These are phyloP conservation scores for Cladophialophora chaetospira DNA, from an alignment of 2,329 filamentous ascomycete genomes.

Conservation along the genomic window DNA sequence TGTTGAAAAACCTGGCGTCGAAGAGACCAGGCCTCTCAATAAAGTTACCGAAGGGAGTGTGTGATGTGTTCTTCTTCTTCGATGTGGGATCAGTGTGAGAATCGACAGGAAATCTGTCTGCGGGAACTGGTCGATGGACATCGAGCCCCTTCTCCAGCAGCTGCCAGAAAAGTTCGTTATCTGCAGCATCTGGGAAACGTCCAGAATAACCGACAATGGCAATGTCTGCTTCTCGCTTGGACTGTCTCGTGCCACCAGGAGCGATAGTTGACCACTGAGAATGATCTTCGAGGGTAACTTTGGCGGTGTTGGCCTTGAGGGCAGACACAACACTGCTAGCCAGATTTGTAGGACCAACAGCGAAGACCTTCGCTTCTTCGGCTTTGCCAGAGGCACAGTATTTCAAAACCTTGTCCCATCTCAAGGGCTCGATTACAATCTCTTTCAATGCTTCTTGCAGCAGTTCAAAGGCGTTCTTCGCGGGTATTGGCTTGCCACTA, in stretches of 20 bases:
- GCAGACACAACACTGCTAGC: constrained; percentile 58
- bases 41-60: constrained; percentile 75
- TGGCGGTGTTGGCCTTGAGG: constrained; percentile 45
- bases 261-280: constrained; percentile 44
- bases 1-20: constrained; percentile 84
- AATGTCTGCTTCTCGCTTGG: constrained; percentile 66
- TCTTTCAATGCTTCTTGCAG: constrained; percentile 41
- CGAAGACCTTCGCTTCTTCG: constrained; percentile 44
- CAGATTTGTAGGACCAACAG: constrained; percentile 56
- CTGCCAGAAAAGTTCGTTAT: constrained; percentile 72
- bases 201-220: constrained; percentile 84
- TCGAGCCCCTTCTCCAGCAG: constrained; percentile 73
- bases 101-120: constrained; percentile 72
- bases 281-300: constrained; percentile 39
- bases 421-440: constrained; percentile 42
- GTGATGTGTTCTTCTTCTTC: constrained; percentile 73
- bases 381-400: constrained; percentile 31
- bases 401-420: constrained; percentile 45
- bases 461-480: constrained; percentile 38
- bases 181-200: constrained; percentile 72
- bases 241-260: constrained; percentile 33
- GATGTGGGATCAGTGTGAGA: constrained; percentile 71
- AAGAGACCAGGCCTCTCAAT: constrained; percentile 75
- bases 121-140: constrained; percentile 62
- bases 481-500: constrained; percentile 38